Conservation (phyloP, 2,329 filamentous ascomycete genomes). For the Alternaria atra region DNA sequence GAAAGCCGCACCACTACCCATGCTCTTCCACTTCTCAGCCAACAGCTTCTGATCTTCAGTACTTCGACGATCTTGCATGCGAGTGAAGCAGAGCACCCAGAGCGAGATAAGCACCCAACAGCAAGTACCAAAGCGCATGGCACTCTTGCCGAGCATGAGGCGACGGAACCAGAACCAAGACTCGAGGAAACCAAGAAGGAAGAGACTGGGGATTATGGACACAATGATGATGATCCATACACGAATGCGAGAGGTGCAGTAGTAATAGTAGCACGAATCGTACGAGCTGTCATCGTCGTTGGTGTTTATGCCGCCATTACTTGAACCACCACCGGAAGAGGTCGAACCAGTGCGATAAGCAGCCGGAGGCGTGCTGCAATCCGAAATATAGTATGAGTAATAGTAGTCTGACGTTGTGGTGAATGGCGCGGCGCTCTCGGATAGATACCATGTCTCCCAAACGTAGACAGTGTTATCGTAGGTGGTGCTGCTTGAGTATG, state of each 20-base stretch:
- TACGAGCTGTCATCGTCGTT: slow-evolving; percentile 12
- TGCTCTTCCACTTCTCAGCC: slow-evolving; percentile 41
- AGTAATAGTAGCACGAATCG: slow-evolving; percentile 19
- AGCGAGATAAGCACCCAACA: slow-evolving; percentile 44
- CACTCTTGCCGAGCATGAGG: slow-evolving; percentile 44
- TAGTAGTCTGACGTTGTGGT: slow-evolving; percentile 29
- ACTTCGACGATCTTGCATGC: slow-evolving; percentile 42
- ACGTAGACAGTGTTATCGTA: slow-evolving; percentile 15
- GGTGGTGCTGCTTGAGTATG: slow-evolving; percentile 13
- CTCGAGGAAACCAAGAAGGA: slow-evolving; percentile 45
- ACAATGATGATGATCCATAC: slow-evolving; percentile 44
- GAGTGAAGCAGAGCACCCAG: slow-evolving; percentile 44
- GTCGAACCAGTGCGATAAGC: slow-evolving; percentile 13
- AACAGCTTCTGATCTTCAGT: slow-evolving; percentile 42
- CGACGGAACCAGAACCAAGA: slow-evolving; percentile 49
- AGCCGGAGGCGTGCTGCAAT: slow-evolving; percentile 32
- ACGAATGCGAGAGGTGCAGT: slow-evolving; percentile 21
- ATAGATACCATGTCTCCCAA: slow-evolving; percentile 40
- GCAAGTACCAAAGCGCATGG: slow-evolving; percentile 43
- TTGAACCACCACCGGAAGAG: neutral
- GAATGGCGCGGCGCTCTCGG: slow-evolving; percentile 37
- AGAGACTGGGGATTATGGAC: slow-evolving; percentile 36
- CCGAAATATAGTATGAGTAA: slow-evolving; percentile 37
- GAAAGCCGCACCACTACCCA: slow-evolving; percentile 37
- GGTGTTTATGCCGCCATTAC: neutral